Conservation (phyloP, 2,329 filamentous ascomycete genomes). For the Colletotrichum sp. region DNA sequence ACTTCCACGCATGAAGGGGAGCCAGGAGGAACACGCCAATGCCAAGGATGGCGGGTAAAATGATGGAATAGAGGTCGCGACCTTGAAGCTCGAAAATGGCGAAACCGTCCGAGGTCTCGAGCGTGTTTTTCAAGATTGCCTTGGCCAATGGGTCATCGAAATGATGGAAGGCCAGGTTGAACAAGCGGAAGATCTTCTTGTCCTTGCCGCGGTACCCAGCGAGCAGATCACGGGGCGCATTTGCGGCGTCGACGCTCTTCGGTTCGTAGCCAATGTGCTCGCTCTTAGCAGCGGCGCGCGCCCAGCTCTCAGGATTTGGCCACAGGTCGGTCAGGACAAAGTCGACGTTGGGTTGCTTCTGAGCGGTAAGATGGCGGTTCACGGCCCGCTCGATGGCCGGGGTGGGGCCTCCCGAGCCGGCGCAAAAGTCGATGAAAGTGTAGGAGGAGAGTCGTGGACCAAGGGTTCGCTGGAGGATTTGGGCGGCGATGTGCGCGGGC, state of each 20-base stretch:
- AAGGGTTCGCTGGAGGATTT: constrained; percentile 57
- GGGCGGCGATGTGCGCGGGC: constrained; percentile 66
- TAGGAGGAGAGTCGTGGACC: constrained; percentile 53
- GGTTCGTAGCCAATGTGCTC: constrained; percentile 64
- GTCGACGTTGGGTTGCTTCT: constrained; percentile 39
- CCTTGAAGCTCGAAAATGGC: constrained; percentile 80
- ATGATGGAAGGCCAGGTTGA: constrained; percentile 79
- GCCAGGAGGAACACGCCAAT: constrained; percentile 55
- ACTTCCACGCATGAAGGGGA: constrained; percentile 58
- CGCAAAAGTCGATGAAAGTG: constrained; percentile 77
- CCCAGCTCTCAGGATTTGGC: constrained; percentile 67
- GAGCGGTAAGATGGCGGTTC: constrained; percentile 48
- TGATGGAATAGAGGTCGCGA: constrained; percentile 58
- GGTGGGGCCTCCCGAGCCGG: constrained; percentile 75
- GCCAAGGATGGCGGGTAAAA: constrained; percentile 59
- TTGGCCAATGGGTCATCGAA: constrained; percentile 69
- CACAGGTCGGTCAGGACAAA: constrained; percentile 72
- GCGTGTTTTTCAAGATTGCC: constrained; percentile 66
- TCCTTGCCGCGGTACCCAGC: constrained; percentile 31
- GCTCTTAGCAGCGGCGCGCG: constrained; percentile 53
- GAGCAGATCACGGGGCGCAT: constrained; percentile 58
- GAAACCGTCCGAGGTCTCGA: constrained; percentile 70
- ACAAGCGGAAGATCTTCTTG: constrained; percentile 69
- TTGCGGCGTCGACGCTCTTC: constrained; percentile 67
- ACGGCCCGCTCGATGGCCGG: constrained; percentile 65